Base-by-base conservation (phyloP, 164 flowering plant species). In the Tinospora cordifolia region DNA sequence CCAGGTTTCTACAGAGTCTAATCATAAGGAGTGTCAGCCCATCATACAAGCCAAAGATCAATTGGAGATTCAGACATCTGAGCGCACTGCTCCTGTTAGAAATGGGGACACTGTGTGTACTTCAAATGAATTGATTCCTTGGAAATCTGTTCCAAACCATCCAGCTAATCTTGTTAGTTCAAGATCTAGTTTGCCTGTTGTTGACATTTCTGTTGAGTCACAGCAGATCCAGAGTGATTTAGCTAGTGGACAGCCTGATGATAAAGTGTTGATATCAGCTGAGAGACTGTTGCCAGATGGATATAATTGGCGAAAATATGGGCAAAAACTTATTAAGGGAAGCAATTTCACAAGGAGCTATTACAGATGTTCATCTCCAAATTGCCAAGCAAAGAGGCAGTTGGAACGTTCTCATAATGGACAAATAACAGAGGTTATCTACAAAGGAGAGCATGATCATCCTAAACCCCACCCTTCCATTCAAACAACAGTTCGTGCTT, bases 221-320 rank as follows among this genome's bases (percentile, higher is more conserved):
- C 70, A 67, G 57, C 70, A 72, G 60, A 40, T 58, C 41, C 70
- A 60, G 22, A 17, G 59, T 12, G 67, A 67, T 14, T 49, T 70
- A 3, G 72, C 67, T 62, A 24, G 59, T 26, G 80, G 79, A 68
- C 83, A 78, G 63, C 71, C 79, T 63, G 87, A 88, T 66, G 74
- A 74, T 49, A 84, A 77, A 82, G 90, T 78, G 69, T 68, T 80
- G 3, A 74, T 74, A 36, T 22, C 69, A 44, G 44, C 75, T 64
- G 88, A 85, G 62, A 84, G 79, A 70, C 62, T 83, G 27, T 83
- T 87, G n/a, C 91, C 86, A 41, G 91, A 89, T 83, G 94, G 91
- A 46, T 89, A 86, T 74, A 86, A 87, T 74, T 89, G 94, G 94
- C 75, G 94, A 71, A 89, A 89, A 75, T 87, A 89, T 75, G 91